These are phyloP conservation scores for Spatholobus suberectus DNA, from an alignment of 306 rosid genomes.

Conservation along the genomic window DNA sequence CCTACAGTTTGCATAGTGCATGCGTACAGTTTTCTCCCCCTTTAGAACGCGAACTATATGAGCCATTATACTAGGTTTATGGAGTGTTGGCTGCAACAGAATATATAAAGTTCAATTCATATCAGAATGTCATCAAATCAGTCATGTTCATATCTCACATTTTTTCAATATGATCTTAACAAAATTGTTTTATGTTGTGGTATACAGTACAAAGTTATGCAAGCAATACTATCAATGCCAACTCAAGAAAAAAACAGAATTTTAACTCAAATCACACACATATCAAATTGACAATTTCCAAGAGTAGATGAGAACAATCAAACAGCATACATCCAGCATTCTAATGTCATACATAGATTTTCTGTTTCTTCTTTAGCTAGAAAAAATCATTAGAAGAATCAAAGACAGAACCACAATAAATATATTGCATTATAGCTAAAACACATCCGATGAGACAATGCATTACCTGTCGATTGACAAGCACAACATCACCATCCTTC, in stretches of 20 bases:
- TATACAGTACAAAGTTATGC: slow-evolving; percentile 5
- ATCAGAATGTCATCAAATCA: slow-evolving; percentile 19
- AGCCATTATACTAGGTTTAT: slow-evolving; percentile 99
- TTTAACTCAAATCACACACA: background rate
- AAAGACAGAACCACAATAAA: background rate
- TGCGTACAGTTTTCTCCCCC: slow-evolving; percentile 96
- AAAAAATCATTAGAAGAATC: background rate
- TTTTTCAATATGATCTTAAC: slow-evolving; percentile 6
- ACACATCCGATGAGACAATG: slow-evolving; percentile 35
- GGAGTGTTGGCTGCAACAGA: slow-evolving; percentile 90
- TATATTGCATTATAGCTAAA: background rate
- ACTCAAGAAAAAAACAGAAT: background rate
- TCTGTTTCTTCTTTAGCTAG: background rate
- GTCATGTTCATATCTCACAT: background rate
- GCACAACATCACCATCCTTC: slow-evolving; percentile 93
- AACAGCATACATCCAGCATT: slow-evolving; percentile 12
- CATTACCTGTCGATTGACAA: slow-evolving; percentile 92
- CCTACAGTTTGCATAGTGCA: slow-evolving; percentile 94
- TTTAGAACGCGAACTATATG: slow-evolving; percentile 87
- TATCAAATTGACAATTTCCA: background rate
- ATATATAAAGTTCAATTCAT: slow-evolving; percentile 35
- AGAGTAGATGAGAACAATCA: background rate
- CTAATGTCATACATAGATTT: background rate
- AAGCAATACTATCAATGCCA: background rate
- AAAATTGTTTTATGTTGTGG: background rate